Evolutionary conservation across 176 grass and related monocot genomes (phyloP), one percentile per base, ranked within the genome.

Genomic region (Rhipidocladum racemiflorum): DNA sequence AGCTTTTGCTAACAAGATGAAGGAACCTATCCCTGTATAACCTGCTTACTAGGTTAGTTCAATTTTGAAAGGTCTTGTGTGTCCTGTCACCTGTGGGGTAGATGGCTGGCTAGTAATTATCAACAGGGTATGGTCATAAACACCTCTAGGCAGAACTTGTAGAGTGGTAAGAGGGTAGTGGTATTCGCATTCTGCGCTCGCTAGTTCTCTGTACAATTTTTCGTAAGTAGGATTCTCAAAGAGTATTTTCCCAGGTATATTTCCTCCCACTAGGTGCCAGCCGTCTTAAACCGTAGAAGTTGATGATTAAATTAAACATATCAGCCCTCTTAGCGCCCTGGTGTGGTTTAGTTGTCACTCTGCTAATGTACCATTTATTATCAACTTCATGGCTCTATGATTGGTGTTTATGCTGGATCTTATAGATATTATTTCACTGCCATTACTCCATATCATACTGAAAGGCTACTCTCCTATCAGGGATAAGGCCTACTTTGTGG

Each of bases 401-500:
- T 45, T 76, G 21, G 3, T 72, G 13, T 59, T 76, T 21, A 45
- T 46, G 69, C 17, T 55, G 3, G 34, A 62, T 18, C n/a, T 18
- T 74, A 27, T 75, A 56, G 5, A 69, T 63, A 16, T 65, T 36
- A 54, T 63, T 45, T 78, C 17, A 48, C 25, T 62, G 46, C 0
- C 17, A 13, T 80, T 64, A 81, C 32, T 43, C 34, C 34, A 39
- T 39, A 76, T 57, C 12, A 61, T 8, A 12, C 60, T 85, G 65
- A 63, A 65, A 75, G 34, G 35, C 15, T 4, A 13, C 66, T 86
- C 16, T 86, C n/a, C 14, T 83, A 16, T 85, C 79, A 99, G 96
- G 87, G 96, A 99, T 72, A 99, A 99, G 83, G 92, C 96, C 5
- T 99, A 99, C 88, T 99, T 99, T 88, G 96, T 99, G 53, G 96